Percentiles rank a stretch among this genome's conserved stretches.
These are phyloP conservation scores for Henningerozyma blattae DNA, from an alignment of 805 yeast genomes.

Conservation along the genomic window DNA sequence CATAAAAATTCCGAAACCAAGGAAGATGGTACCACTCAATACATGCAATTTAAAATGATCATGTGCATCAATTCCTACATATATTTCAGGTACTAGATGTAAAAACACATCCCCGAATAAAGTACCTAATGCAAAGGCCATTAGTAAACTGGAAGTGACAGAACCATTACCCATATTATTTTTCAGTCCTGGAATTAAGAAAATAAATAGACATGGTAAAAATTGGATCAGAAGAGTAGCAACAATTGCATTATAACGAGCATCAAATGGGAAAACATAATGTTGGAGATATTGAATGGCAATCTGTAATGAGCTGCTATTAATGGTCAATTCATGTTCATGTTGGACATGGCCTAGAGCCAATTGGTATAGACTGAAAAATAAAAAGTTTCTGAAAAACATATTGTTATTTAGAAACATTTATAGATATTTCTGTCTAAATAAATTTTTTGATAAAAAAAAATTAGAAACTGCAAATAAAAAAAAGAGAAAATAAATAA, in stretches of 20 bases:
- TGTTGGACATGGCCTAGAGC: background rate
- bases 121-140: constrained; percentile 69
- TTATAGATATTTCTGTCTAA: too few relatives aligned
- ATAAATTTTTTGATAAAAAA: too few relatives aligned
- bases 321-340: background rate
- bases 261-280: constrained; percentile 17
- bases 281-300: constrained; percentile 4
- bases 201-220: constrained; percentile 47
- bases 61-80: constrained; percentile 36
- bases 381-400: too few relatives aligned
- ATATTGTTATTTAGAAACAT: too few relatives aligned
- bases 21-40: constrained; percentile 42
- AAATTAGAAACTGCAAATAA: too few relatives aligned
- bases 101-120: constrained; percentile 63
- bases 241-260: constrained; percentile 48
- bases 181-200: constrained; percentile 39
- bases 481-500: too few relatives aligned
- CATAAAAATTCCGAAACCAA: constrained; percentile 51
- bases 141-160: constrained; percentile 35
- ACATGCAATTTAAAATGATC: constrained; percentile 25
- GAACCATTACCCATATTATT: constrained; percentile 3
- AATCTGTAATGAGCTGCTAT: background rate
- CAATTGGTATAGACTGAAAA: background rate
- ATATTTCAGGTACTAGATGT: constrained; percentile 61
- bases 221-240: constrained; percentile 57